Conservation (phyloP, 768 basidiomycete species). For the Hemileccinum rubropunctum region DNA sequence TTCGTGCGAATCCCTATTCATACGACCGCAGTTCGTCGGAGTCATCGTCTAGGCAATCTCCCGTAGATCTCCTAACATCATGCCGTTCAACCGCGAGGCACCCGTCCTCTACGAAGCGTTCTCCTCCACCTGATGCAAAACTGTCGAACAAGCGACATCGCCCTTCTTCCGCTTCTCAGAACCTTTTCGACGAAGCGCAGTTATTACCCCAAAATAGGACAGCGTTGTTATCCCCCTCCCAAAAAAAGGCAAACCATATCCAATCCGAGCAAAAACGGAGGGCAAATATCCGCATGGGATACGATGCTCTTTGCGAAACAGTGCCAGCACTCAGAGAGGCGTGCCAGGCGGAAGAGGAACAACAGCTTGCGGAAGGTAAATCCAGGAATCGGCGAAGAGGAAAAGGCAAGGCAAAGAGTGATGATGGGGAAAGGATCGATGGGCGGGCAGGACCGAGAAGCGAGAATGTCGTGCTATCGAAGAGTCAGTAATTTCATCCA, state of each 20-base stretch:
- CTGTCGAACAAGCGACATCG: constrained; percentile 34
- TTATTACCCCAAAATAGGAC: constrained; percentile 10
- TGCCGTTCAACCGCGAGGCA: constrained; percentile 13
- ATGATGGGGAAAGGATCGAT: constrained; percentile 65
- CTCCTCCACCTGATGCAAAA: constrained; percentile 24
- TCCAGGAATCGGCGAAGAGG: constrained; percentile 36
- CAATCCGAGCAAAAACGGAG: constrained; percentile 92
- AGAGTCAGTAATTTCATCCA: constrained; percentile 54
- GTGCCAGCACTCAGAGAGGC: constrained; percentile 83
- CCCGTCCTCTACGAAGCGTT: constrained; percentile 22
- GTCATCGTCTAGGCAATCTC: constrained; percentile 27
- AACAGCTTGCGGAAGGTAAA: constrained; percentile 32
- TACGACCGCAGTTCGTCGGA: constrained; percentile 25
- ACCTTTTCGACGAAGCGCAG: constrained; percentile 10
- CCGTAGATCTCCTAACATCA: constrained; percentile 16
- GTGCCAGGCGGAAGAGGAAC: constrained; percentile 72
- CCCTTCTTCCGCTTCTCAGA: constrained; percentile 15
- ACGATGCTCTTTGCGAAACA: constrained; percentile 81
- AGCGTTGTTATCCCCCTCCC: constrained; percentile 67
- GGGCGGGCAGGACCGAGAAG: constrained; percentile 88
- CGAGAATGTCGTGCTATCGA: constrained; percentile 84
- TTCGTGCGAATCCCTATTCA: constrained; percentile 6
- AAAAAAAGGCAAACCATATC: constrained; percentile 94
- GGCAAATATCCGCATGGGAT: constrained; percentile 85
- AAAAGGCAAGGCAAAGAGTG: constrained; percentile 38